Conservation (phyloP, 202 grass and related monocot species). For the Elaeis oleifera region DNA sequence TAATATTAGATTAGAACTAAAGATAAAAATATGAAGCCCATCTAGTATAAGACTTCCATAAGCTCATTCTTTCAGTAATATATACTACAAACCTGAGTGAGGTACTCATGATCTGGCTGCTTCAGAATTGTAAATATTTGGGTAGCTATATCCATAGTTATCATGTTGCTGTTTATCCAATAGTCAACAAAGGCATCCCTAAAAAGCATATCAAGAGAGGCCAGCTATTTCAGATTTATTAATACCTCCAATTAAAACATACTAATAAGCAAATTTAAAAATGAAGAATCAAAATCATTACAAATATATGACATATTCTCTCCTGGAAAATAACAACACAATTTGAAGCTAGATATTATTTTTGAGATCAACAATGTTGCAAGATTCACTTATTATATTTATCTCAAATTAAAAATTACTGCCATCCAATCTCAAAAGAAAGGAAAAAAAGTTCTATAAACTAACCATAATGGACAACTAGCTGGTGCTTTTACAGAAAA, state of each 20-base stretch:
- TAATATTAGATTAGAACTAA: too few species aligned
- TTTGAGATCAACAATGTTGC: too few species aligned
- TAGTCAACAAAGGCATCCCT: slow-evolving; percentile 95
- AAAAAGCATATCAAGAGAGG: slow-evolving; percentile 10
- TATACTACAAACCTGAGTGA: slow-evolving; percentile 58
- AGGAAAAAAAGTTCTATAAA: too few species aligned
- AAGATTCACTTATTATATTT: too few species aligned
- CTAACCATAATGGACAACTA: too few species aligned
- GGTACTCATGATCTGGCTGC: slow-evolving; percentile 49
- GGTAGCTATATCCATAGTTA: slow-evolving; percentile 74
- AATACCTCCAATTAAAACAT: too few species aligned
- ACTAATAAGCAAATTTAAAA: too few species aligned
- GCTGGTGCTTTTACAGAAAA: too few species aligned
- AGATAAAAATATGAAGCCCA: too few species aligned
- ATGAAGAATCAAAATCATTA: not conserved
- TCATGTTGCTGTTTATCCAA: slow-evolving; percentile 90
- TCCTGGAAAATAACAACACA: too few species aligned
- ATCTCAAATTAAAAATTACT: too few species aligned
- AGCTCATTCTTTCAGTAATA: slow-evolving; percentile 2
- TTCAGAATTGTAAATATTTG: slow-evolving; percentile 93
- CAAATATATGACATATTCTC: not conserved
- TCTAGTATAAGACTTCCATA: too few species aligned
- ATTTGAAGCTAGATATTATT: not conserved
- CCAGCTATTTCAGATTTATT: slow-evolving; percentile 1
- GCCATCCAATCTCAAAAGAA: not conserved